Conservation (phyloP, 768 basidiomycete genomes). For the Phanerochaete carnosa region DNA sequence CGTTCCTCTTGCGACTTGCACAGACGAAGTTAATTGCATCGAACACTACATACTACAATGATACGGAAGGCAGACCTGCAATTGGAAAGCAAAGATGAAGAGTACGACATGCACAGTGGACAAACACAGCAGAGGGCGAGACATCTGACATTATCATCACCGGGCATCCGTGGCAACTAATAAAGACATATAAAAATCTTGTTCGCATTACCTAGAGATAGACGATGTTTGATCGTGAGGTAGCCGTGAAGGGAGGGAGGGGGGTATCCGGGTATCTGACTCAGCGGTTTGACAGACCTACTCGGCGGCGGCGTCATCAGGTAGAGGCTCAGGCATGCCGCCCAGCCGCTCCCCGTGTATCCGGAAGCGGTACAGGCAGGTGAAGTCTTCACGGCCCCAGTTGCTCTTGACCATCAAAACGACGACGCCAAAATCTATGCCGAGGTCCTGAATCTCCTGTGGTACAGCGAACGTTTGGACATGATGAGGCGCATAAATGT, state of each 20-base stretch:
- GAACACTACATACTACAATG: background rate
- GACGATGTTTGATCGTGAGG: background rate
- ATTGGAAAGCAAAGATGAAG: background rate
- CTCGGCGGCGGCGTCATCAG: constrained; percentile 14
- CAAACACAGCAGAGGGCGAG: background rate
- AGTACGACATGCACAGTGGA: background rate
- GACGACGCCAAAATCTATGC: constrained; percentile 83
- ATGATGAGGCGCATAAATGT: constrained; percentile 35
- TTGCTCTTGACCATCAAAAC: constrained; percentile 78
- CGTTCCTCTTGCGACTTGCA: background rate
- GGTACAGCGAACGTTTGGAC: constrained; percentile 50
- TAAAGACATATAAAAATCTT: background rate
- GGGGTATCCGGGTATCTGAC: background rate
- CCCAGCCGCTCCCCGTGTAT: constrained; percentile 65
- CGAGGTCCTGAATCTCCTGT: constrained; percentile 60
- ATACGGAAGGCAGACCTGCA: background rate
- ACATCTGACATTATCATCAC: background rate
- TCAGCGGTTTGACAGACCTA: background rate
- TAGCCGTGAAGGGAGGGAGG: background rate
- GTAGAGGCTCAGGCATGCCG: constrained; percentile 35
- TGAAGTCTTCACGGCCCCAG: constrained; percentile 81
- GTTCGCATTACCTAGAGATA: background rate
- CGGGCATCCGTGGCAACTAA: background rate
- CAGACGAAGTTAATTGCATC: background rate
- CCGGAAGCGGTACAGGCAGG: constrained; percentile 85